Evolutionary conservation across 2,329 filamentous ascomycete species (phyloP).

Genomic region (Fusarium transvaalense): DNA sequence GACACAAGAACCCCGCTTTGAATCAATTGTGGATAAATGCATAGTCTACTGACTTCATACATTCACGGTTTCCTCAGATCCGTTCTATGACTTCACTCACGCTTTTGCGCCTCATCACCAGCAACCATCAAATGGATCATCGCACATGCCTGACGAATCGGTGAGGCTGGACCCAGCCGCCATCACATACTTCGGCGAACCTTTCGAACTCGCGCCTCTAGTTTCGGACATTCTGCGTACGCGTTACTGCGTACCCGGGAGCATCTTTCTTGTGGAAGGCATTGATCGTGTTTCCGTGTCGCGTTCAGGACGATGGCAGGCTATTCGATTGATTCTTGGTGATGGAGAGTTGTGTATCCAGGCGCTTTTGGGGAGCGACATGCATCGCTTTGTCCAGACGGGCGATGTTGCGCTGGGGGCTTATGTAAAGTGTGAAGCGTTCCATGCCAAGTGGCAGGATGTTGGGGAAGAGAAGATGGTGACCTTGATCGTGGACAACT

Average conservation of each 20-base stretch:
- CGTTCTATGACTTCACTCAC: not conserved
- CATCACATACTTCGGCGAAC: conserved; percentile 43
- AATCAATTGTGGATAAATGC: conserved; percentile 47
- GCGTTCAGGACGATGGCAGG: conserved; percentile 56
- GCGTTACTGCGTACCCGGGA: conserved; percentile 60
- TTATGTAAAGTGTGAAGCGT: conserved; percentile 62
- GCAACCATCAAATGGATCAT: conserved; percentile 26
- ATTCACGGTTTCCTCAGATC: conserved; percentile 2
- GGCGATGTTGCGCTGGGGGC: conserved; percentile 62
- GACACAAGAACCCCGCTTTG: conserved; percentile 40
- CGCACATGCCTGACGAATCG: conserved; percentile 43
- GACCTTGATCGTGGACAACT: conserved; percentile 61
- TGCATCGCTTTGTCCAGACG: conserved; percentile 62
- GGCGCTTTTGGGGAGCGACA: conserved; percentile 59
- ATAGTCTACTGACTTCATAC: conserved; percentile 40
- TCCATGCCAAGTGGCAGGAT: conserved; percentile 52
- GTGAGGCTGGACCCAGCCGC: conserved; percentile 47
- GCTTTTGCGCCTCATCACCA: not conserved
- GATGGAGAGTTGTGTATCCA: conserved; percentile 69
- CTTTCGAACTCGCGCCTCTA: conserved; percentile 54
- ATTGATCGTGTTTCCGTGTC: conserved; percentile 56
- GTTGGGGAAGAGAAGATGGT: conserved; percentile 50
- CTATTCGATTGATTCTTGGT: conserved; percentile 62
- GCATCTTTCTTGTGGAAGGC: conserved; percentile 64
- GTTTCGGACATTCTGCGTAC: conserved; percentile 64